Evolutionary conservation across 1,284 basidiomycete genomes (phyloP).

Genomic region (Cryptococcus jaspeensis): DNA sequence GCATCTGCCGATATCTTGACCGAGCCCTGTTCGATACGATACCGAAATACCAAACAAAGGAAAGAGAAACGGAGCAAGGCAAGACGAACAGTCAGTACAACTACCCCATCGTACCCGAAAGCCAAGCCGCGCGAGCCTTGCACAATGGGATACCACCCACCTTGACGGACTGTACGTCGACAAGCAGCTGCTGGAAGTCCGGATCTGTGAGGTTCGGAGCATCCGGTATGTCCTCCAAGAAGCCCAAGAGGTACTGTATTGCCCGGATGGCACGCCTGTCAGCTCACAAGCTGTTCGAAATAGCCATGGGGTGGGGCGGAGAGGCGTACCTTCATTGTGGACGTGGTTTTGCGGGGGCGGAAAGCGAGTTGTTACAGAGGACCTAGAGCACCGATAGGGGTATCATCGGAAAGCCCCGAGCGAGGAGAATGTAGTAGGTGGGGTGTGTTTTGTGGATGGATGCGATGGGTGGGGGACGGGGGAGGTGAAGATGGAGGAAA

Average conservation of each 20-base stretch:
- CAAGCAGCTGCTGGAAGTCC: constrained; percentile 49
- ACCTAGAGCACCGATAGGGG: constrained; percentile 12
- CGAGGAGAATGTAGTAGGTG: constrained; percentile 1
- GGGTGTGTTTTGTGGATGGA: constrained; percentile 36
- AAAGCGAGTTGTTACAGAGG: neutral
- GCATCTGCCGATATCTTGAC: constrained; percentile 63
- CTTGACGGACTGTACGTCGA: constrained; percentile 50
- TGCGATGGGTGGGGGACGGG: constrained; percentile 20
- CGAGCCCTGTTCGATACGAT: constrained; percentile 3
- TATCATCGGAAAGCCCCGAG: constrained; percentile 33
- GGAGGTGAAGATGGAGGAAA: constrained; percentile 12
- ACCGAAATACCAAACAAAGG: neutral
- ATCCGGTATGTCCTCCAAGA: constrained; percentile 48
- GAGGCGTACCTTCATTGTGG: constrained; percentile 43
- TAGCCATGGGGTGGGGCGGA: neutral
- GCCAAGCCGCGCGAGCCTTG: constrained; percentile 1
- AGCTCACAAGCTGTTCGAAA: constrained; percentile 3
- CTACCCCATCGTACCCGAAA: neutral
- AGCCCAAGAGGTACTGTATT: constrained; percentile 51
- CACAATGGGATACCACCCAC: constrained; percentile 30
- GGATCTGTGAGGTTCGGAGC: constrained; percentile 47
- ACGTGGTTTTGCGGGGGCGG: constrained; percentile 6
- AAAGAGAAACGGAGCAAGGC: neutral
- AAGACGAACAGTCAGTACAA: neutral
- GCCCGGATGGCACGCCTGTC: constrained; percentile 36